These are phyloP conservation scores for Lyophyllum shimeji DNA, from an alignment of 768 basidiomycete species.

Conservation along the genomic window DNA sequence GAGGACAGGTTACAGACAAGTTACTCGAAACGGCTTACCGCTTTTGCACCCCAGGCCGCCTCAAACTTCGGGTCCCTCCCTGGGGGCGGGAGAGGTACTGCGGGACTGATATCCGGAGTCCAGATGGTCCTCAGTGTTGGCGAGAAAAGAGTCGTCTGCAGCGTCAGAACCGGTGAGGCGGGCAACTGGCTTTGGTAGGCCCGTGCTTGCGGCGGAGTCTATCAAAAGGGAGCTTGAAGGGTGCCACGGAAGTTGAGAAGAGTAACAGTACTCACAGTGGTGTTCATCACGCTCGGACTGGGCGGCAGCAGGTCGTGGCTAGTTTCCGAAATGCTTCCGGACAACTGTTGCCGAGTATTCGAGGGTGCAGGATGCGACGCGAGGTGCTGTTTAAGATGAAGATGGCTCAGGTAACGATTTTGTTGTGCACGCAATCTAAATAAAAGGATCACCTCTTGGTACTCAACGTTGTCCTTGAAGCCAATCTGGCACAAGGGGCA, in stretches of 20 bases:
- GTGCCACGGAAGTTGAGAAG: not conserved
- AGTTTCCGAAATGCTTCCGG: not conserved
- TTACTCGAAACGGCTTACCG: conserved; percentile 21
- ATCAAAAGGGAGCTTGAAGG: not conserved
- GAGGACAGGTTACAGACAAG: not conserved
- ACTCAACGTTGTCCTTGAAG: conserved; percentile 36
- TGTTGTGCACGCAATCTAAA: not conserved
- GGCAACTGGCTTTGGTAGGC: not conserved
- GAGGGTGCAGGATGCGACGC: conserved; percentile 2
- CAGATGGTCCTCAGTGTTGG: conserved; percentile 33
- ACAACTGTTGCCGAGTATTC: not conserved
- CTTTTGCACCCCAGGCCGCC: conserved; percentile 30
- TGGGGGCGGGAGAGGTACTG: conserved; percentile 32
- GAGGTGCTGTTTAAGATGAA: conserved; percentile 3
- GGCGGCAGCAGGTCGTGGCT: not conserved
- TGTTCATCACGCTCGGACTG: not conserved
- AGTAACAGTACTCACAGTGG: not conserved
- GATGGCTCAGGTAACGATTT: not conserved
- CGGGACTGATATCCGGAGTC: conserved; percentile 30
- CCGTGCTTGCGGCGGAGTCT: not conserved
- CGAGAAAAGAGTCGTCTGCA: conserved; percentile 27
- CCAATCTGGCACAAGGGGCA: conserved; percentile 42
- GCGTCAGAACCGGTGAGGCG: conserved; percentile 27
- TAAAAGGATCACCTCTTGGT: conserved; percentile 31
- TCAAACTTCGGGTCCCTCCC: conserved; percentile 24